Evolutionary conservation across 306 rosid species (phyloP).

Genomic region (Vachellia pachyceras): DNA sequence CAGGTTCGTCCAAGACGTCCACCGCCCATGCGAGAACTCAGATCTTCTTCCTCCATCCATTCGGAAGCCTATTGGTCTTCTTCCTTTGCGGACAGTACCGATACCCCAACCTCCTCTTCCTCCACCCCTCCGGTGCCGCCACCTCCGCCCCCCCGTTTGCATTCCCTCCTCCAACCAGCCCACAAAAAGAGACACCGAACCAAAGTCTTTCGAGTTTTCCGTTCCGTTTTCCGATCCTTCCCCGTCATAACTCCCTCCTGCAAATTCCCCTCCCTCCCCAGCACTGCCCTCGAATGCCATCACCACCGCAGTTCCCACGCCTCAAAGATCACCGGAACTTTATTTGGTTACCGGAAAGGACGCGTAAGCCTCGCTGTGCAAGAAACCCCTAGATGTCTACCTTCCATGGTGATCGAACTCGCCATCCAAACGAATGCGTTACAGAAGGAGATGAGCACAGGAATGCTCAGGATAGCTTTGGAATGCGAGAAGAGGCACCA

Average conservation of each 20-base stretch:
- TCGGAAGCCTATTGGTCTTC: background rate
- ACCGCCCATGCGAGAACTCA: background rate
- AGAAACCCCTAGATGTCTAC: conserved; percentile 60
- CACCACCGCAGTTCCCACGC: conserved; percentile 20
- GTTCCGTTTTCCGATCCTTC: conserved; percentile 72
- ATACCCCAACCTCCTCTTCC: conserved; percentile 17
- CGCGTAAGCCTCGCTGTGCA: conserved; percentile 76
- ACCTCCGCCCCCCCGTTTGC: conserved; percentile 11
- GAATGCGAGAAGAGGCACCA: conserved; percentile 78
- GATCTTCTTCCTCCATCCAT: background rate
- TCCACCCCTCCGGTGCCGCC: conserved; percentile 21
- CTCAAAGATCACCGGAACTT: conserved; percentile 57
- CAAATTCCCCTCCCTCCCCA: background rate
- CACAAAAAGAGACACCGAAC: conserved; percentile 45
- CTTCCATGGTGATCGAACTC: conserved; percentile 60
- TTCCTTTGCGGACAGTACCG: background rate
- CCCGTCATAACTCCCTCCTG: conserved; percentile 66
- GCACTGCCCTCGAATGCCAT: background rate
- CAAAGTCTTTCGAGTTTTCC: conserved; percentile 58
- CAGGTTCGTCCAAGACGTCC: background rate
- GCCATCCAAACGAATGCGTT: conserved; percentile 67
- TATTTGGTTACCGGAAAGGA: conserved; percentile 71
- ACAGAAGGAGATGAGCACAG: conserved; percentile 72
- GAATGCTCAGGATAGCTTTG: conserved; percentile 79
- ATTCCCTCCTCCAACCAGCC: conserved; percentile 68